Evolutionary conservation across 2,329 filamentous ascomycete species (phyloP), one percentile per base, ranked within the genome.

Genomic region (Fusarium liriodendri): DNA sequence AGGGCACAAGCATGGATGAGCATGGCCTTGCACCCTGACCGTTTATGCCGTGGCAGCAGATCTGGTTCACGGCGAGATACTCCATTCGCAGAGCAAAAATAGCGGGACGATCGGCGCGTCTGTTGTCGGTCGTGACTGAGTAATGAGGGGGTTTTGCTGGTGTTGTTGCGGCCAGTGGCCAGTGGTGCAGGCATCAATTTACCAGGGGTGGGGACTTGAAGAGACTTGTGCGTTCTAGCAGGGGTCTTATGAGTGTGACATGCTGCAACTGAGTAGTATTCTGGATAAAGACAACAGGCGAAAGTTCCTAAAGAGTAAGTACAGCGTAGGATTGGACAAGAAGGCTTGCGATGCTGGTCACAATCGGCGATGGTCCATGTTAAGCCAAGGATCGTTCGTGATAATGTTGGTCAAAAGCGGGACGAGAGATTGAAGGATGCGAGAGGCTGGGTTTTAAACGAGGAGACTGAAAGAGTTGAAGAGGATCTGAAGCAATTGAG

Each of bases 1-100:
- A 54, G 61, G 50, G 61, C 65, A 70, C 70, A 64, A 72, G 72
- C 72, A 74, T 73, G 70, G 47, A 40, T 67, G 63, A 67, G 71
- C 64, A 64, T 42, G 62, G 72, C 60, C 62, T 63, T 27, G 62
- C 38, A 58, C 52, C 37, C 22, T 22, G 40, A 50, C 22, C 72
- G 60, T 70, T 70, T 75, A 64, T 67, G 63, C 74, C 62, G 72
- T 75, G 72, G 65, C 62, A 72, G 64, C 32, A 69, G 72, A 74
- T 74, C 72, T 65, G 20, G 22, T 32, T 35, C 22, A 75, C 59
- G 62, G 59, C 69, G 72, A 66, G 64, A 67, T 60, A 66, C 71
- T 74, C 69, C 60, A 45, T 72, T 74, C 52, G 42, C 64, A 59
- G 40, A 62, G 62, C 27, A 63, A 69, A 63, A 55, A 57, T 25